Evolutionary conservation across 805 yeast species (phyloP), one percentile per base, ranked within the genome.

Genomic region (Pichia thaimueangensis): DNA sequence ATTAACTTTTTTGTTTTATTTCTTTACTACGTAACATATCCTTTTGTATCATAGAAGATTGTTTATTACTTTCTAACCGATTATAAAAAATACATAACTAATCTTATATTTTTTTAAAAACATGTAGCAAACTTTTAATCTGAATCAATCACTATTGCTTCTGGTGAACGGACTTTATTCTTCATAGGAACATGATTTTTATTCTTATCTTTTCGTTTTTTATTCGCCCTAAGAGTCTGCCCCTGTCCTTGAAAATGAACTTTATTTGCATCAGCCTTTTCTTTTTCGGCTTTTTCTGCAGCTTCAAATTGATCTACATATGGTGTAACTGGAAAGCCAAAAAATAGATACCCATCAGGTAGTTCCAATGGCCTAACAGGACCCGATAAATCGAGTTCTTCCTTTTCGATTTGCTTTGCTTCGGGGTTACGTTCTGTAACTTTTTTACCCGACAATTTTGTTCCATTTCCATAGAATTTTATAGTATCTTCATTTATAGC

Each of bases 261-360:
- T 22, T 10, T 21, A 16, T 21, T 11, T 8, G 16, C 28, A 10
- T 34, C 15, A 9, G 32, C 25, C 16, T 32, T 36, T 9, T 35
- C 34, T 8, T 23, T 21, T 15, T 31, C 22, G n/a, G 59, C 55
- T 5, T 56, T 62, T 4, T 56, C 58, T 8, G 49, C 55, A 7
- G 61, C 67, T 2, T 57, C 66, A 5, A 62, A 63, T 19, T 64
- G 73, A 7, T 55, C 65, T 21, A 61, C 66, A 21, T 71, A 72
- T 3, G 74, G 73, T 16, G 70, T 68, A 5, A 83, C 75, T 0
- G 97, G 97, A 59, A 81, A 93, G 1, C 99, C 99, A 60, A 93
- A 89, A 57, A 93, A 93, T 12, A 93, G 68, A 60, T 87, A 91
- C 20, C 95, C 95, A 30, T 74, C 82, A 0, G 96, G 94, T 32